Evolutionary conservation across 2,329 filamentous ascomycete genomes (phyloP), one percentile per base, ranked within the genome.

Genomic region (Plectosphaerella cucumerina): DNA sequence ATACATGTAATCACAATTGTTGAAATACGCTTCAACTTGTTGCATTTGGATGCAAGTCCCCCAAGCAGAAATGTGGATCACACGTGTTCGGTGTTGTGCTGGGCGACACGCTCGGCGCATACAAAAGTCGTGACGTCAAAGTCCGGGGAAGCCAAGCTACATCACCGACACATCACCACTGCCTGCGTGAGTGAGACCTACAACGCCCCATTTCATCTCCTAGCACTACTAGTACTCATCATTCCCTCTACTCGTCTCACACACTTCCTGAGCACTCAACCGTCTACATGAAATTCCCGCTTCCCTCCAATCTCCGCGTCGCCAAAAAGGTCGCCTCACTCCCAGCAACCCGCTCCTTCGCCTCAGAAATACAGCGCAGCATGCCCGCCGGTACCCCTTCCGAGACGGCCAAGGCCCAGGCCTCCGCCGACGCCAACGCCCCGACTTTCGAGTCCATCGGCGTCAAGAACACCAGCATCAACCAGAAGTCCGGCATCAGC

Each of bases 381-480:
- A 68, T 67, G 65, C 53, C 65, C 35, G 54, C 63, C 11, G 58
- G 57, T 11, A 49, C 50, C 3, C 63, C 64, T 3, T 66, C 64
- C 4, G 53, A 58, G 12, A 63, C 61, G 12, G 61, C 65, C 10
- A 57, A 60, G 47, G 54, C 53, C 14, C 61, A 63, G 49, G 55
- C 56, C 8, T 26, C 50, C 5, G 49, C 53, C 31, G 47, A 53
- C 8, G 47, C 51, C 3, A 41, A 41, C 34, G 47, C 50, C 4
- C 50, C 60, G 14, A 54, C 58, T 0, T 63, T 65, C 47, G 59
- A 56, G 22, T 65, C 65, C 1, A 55, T 67, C 26, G 62, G 60
- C 1, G 77, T 84, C 55, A 75, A 79, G 59, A 80, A 74, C 62
- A 80, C 71, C n/a, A 66, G 75, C 59, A 72, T 85, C 60, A 71